Evolutionary conservation across 345 rosid species (phyloP).

Genomic region (Bretschneidera sinensis): DNA sequence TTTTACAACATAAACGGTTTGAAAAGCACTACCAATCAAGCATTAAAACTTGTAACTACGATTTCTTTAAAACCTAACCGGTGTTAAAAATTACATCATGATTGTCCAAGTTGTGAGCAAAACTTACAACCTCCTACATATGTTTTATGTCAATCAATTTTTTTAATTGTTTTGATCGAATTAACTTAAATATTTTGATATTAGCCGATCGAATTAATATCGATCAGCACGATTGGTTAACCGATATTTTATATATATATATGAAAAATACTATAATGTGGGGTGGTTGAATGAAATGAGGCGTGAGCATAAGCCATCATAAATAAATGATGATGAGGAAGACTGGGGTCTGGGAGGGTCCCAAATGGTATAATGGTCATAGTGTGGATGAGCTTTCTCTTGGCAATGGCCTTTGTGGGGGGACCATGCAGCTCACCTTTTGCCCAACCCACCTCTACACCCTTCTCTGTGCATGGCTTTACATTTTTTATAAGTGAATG

Average conservation of each 20-base stretch:
- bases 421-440: conserved; percentile 24
- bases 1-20: too few species aligned
- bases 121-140: not conserved
- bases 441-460: conserved; percentile 18
- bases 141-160: too few species aligned
- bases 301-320: conserved; percentile 58
- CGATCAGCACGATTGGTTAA: not conserved
- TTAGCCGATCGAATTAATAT: too few species aligned
- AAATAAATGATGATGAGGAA: conserved; percentile 50
- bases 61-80: too few species aligned
- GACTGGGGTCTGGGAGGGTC: conserved; percentile 16
- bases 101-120: too few species aligned
- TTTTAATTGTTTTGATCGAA: too few species aligned
- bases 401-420: conserved; percentile 25
- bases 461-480: conserved; percentile 9
- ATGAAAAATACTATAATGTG: not conserved
- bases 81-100: too few species aligned
- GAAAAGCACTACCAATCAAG: too few species aligned
- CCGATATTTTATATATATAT: too few species aligned
- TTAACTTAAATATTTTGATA: too few species aligned
- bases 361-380: conserved; percentile 18
- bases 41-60: too few species aligned
- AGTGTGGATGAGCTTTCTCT: too few species aligned
- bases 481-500: conserved; percentile 5
- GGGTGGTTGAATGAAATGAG: conserved; percentile 5